These are phyloP conservation scores for Lomentospora prolificans DNA, from an alignment of 2,329 filamentous ascomycete species.

Conservation along the genomic window DNA sequence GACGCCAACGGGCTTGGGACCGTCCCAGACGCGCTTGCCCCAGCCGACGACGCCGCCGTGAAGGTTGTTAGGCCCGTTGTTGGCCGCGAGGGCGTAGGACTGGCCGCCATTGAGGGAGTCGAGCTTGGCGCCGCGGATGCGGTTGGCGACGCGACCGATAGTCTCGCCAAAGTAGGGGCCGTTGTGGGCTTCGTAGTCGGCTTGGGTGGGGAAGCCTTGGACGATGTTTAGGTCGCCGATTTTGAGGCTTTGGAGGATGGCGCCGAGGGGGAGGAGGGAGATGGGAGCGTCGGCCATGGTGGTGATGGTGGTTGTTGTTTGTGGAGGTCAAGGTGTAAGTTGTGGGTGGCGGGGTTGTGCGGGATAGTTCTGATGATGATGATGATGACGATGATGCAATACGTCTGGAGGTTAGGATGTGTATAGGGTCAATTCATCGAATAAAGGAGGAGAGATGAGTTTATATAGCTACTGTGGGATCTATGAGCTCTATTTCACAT, in stretches of 20 bases:
- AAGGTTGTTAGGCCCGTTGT: constrained; percentile 68
- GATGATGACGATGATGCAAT: too few species aligned
- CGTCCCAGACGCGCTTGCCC: constrained; percentile 70
- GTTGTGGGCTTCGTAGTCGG: constrained; percentile 68
- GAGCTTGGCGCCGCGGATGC: constrained; percentile 64
- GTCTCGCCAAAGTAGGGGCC: constrained; percentile 82
- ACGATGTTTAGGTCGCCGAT: constrained; percentile 79
- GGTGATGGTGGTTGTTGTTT: not conserved
- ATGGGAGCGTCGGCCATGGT: constrained; percentile 40
- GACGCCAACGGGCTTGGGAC: constrained; percentile 52
- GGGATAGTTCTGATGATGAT: too few species aligned
- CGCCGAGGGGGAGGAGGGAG: constrained; percentile 64
- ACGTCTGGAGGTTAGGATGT: too few species aligned
- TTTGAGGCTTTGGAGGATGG: constrained; percentile 71
- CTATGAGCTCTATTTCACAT: too few species aligned
- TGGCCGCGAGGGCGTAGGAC: constrained; percentile 60
- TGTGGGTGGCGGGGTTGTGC: too few species aligned
- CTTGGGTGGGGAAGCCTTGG: constrained; percentile 67
- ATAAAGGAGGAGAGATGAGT: too few species aligned
- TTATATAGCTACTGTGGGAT: too few species aligned
- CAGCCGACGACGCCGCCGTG: constrained; percentile 68
- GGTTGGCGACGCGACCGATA: constrained; percentile 78
- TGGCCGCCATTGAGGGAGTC: constrained; percentile 58
- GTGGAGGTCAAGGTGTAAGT: not conserved
- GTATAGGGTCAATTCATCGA: too few species aligned